These are phyloP conservation scores for Colletotrichum karsti DNA, from an alignment of 2,329 filamentous ascomycete genomes.

Conservation along the genomic window DNA sequence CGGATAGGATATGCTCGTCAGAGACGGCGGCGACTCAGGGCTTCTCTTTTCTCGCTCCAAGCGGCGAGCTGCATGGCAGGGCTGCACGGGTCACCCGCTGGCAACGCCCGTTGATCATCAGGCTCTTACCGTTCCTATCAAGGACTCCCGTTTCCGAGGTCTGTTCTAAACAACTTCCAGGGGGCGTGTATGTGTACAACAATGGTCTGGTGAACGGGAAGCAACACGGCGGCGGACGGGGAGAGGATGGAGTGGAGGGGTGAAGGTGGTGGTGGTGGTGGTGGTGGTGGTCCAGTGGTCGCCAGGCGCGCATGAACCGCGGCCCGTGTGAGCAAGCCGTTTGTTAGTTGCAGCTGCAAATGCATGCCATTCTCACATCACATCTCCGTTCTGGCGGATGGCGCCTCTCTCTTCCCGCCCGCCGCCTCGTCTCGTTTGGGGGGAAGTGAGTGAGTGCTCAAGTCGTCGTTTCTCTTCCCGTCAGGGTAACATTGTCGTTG, in stretches of 20 bases:
- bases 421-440: not conserved
- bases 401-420: not conserved
- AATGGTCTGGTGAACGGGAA: too few relatives aligned
- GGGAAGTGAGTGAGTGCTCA: not conserved
- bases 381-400: not conserved
- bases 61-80: constrained; percentile 16
- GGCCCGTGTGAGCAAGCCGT: constrained; percentile 20
- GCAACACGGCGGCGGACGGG: too few relatives aligned
- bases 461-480: not conserved
- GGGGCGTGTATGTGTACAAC: not conserved
- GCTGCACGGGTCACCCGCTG: constrained; percentile 18
- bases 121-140: not conserved
- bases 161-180: not conserved
- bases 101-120: constrained; percentile 14
- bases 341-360: constrained; percentile 27
- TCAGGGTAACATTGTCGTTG: constrained; percentile 2
- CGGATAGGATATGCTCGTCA: not conserved
- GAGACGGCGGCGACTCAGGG: not conserved
- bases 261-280: not conserved
- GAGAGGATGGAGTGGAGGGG: too few relatives aligned
- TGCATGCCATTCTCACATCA: constrained; percentile 30
- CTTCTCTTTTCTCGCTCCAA: constrained; percentile 8
- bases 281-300: not conserved
- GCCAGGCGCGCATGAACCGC: constrained; percentile 20
- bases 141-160: constrained; percentile 12